Evolutionary conservation across 441 rosid species (phyloP).

Genomic region (Eruca vesicaria): DNA sequence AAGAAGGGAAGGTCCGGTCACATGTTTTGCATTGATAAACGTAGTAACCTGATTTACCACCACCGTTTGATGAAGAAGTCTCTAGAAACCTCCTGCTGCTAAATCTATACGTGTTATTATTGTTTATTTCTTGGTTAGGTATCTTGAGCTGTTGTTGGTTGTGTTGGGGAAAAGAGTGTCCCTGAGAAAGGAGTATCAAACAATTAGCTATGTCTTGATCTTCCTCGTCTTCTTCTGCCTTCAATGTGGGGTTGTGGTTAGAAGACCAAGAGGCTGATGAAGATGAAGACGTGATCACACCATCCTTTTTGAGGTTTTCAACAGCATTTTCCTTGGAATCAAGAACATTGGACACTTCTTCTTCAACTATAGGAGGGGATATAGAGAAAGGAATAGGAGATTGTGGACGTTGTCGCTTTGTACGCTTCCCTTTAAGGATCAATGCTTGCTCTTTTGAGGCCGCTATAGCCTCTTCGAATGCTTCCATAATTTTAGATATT

Average conservation of each 20-base stretch:
- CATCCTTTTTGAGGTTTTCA: neutral
- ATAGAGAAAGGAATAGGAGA: conserved; percentile 30
- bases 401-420: conserved; percentile 58
- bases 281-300: conserved; percentile 19
- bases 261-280: conserved; percentile 34
- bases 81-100: neutral
- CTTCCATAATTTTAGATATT: conserved; percentile 38
- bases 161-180: conserved; percentile 29
- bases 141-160: conserved; percentile 18
- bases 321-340: conserved; percentile 3
- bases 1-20: neutral
- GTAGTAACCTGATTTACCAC: conserved; percentile 22
- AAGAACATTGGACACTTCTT: neutral
- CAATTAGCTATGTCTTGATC: conserved; percentile 91
- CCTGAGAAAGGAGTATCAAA: conserved; percentile 78
- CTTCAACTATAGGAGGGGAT: conserved; percentile 13
- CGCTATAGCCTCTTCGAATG: conserved; percentile 37
- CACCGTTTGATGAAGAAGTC: neutral
- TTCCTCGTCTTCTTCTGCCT: conserved; percentile 36
- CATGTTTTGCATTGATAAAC: neutral
- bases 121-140: neutral
- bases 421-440: conserved; percentile 67
- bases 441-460: conserved; percentile 36
- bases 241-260: conserved; percentile 27
- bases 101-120: neutral